Evolutionary conservation across 352 stramenopile genomes (phyloP), one percentile per base, ranked within the genome.

Genomic region (Globisporangium cylindrosporum): DNA sequence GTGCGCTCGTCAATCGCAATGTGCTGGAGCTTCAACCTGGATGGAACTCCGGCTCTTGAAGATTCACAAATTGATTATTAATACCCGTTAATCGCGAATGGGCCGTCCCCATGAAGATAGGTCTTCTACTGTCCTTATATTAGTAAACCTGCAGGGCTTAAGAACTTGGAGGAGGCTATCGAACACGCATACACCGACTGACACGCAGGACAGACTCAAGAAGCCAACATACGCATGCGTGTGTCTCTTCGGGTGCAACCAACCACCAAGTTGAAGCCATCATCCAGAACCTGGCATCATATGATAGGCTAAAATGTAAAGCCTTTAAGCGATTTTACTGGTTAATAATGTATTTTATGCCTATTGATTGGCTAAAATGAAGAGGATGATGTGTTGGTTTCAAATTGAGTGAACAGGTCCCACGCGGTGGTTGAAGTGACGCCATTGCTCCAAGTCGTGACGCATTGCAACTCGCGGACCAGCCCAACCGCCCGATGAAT

Each of bases 401-500:
- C 24, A 18, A 46, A 46, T 10, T 14, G 54, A 14, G 22, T 15
- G 3, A 18, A 10, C 53, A 59, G 32, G 29, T 49, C 56, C 29
- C 56, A 49, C 56, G 56, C 49, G 25, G 8, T 62, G 56, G 56
- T 62, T 62, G 56, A 62, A 62, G 56, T 49, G 55, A 27, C 55
- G 34, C 56, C 56, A 15, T 20, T 24, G 29, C 32, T 18, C 3
- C 32, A 49, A 24, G 10, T 27, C 18, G n/a, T 46, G 20, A 61
- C 29, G 29, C 18, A 43, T 8, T 5, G 18, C n/a, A n/a, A 24
- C 55, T 59, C 14, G 53, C 25, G 53, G 53, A 59, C 53, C 53
- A 59, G 29, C 29, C 48, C 55, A 14, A n/a, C 7, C 27, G 18
- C 24, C 32, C 14, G 14, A 36, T 24, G 34, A 9, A 32, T 56